Evolutionary conservation across 345 rosid species (phyloP).

Genomic region (Salix dunnii): DNA sequence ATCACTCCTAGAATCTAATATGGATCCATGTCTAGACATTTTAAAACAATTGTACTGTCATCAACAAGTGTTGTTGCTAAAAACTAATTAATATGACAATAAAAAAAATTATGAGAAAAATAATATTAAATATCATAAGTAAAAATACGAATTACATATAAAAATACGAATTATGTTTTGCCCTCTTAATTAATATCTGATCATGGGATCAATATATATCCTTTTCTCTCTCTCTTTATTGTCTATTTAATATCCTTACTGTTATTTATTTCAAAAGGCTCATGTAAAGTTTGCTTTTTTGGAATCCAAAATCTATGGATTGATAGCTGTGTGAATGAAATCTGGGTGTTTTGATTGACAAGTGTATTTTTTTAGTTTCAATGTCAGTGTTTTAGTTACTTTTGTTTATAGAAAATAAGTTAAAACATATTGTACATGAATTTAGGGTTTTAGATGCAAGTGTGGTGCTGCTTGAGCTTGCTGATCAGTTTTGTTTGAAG

Average conservation of each 20-base stretch:
- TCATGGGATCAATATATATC: background rate
- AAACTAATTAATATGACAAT: too few species aligned
- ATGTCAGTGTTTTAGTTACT: background rate
- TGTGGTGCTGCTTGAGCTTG: background rate
- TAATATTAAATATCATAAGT: too few species aligned
- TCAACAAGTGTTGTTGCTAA: too few species aligned
- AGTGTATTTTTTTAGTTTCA: background rate
- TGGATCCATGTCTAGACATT: too few species aligned
- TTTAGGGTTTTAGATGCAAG: conserved; percentile 18
- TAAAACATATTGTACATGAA: background rate
- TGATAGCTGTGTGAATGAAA: background rate
- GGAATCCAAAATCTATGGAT: background rate
- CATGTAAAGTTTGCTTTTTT: background rate
- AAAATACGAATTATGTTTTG: background rate
- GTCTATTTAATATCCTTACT: background rate
- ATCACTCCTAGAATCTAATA: too few species aligned
- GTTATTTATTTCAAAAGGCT: background rate
- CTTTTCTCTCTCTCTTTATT: background rate
- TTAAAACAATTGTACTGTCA: too few species aligned
- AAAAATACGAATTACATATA: too few species aligned
- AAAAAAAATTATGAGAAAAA: too few species aligned
- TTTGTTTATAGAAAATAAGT: background rate
- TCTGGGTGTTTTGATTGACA: background rate
- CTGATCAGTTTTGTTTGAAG: conserved; percentile 2
- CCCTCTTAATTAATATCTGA: background rate